Evolutionary conservation across 352 stramenopile species (phyloP).

Genomic region (Globisporangium nunn): DNA sequence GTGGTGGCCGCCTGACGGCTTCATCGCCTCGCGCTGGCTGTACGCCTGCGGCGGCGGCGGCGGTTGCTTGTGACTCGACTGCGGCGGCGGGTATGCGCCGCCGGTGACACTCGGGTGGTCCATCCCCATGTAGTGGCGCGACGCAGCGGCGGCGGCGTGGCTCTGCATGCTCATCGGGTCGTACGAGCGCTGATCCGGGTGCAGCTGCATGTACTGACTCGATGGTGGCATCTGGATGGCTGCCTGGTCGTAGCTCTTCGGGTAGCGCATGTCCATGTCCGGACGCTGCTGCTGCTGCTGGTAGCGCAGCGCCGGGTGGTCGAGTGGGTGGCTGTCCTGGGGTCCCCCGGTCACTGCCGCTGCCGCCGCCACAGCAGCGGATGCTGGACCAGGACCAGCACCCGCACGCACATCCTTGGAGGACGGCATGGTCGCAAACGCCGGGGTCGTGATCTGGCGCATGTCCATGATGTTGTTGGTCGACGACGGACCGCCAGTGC

Average conservation of each 20-base stretch:
- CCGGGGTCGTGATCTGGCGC: constrained; percentile 68
- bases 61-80: constrained; percentile 25
- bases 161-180: constrained; percentile 52
- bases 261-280: constrained; percentile 70
- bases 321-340: constrained; percentile 13
- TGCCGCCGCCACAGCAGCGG: constrained; percentile 29
- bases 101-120: constrained; percentile 19
- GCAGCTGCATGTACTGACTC: constrained; percentile 68
- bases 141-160: constrained; percentile 14
- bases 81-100: constrained; percentile 18
- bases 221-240: constrained; percentile 10
- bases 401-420: constrained; percentile 36
- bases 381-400: constrained; percentile 22
- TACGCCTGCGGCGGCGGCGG: constrained; percentile 14
- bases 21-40: constrained; percentile 29
- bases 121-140: constrained; percentile 54
- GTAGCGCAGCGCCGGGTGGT: constrained; percentile 44
- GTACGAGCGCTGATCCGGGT: constrained; percentile 69
- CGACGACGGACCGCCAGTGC: not conserved
- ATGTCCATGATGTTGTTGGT: constrained; percentile 78
- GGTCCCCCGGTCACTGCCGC: constrained; percentile 16
- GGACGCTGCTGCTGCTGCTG: constrained; percentile 20
- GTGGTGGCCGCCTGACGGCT: constrained; percentile 16
- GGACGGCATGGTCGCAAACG: constrained; percentile 18
- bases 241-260: constrained; percentile 49